Conservation (phyloP, 2,329 filamentous ascomycete species). For the Ophiosphaerella herpotricha region DNA sequence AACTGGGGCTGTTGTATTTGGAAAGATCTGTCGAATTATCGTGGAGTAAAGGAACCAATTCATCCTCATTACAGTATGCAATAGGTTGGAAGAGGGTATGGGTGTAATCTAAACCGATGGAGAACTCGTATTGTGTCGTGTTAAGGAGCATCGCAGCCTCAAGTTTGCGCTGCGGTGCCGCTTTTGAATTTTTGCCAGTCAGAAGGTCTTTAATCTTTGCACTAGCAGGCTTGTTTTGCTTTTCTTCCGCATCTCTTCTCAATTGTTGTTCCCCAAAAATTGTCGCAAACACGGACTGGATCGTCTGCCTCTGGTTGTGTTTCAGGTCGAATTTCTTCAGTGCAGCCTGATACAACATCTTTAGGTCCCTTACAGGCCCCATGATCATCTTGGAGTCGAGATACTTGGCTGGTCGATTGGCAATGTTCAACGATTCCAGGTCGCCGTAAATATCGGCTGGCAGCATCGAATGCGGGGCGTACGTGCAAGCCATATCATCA, state of each 20-base stretch:
- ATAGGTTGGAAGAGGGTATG: conserved; percentile 53
- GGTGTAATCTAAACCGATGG: conserved; percentile 58
- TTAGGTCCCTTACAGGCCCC: conserved; percentile 56
- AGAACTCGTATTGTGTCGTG: conserved; percentile 54
- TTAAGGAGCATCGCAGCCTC: conserved; percentile 26
- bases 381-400: conserved; percentile 57
- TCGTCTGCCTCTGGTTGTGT: conserved; percentile 36
- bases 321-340: conserved; percentile 43
- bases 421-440: conserved; percentile 44
- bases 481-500: conserved; percentile 57
- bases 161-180: conserved; percentile 35
- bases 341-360: conserved; percentile 52
- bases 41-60: conserved; percentile 33
- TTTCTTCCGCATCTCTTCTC: conserved; percentile 48
- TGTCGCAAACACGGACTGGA: conserved; percentile 54
- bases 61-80: conserved; percentile 28
- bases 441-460: conserved; percentile 55
- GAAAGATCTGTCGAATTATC: conserved; percentile 45
- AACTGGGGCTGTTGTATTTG: conserved; percentile 35
- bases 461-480: conserved; percentile 57
- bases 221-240: conserved; percentile 5
- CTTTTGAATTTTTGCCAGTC: conserved; percentile 40
- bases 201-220: conserved; percentile 22
- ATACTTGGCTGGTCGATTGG: conserved; percentile 45
- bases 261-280: conserved; percentile 62